Conservation (phyloP, 2,329 filamentous ascomycete genomes). For the Epichloe hybrida region DNA sequence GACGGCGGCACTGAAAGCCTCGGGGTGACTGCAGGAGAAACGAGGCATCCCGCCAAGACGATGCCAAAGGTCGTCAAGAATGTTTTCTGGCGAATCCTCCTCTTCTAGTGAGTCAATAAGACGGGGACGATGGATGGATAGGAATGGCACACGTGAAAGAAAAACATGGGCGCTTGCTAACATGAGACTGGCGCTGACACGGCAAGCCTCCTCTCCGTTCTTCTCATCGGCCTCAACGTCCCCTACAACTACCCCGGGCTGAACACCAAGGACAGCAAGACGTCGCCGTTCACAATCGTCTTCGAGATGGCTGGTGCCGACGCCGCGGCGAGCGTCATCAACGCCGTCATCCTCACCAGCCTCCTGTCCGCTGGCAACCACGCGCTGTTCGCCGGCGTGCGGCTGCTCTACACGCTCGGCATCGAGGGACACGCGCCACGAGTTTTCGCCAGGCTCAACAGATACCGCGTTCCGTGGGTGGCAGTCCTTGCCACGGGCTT, state of each 20-base stretch:
- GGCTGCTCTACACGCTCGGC: conserved; percentile 23
- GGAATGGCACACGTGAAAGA: no score
- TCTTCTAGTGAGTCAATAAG: conserved; percentile 27
- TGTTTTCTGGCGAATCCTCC: conserved; percentile 48
- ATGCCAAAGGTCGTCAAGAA: conserved; percentile 51
- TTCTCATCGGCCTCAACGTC: conserved; percentile 41
- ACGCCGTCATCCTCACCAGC: conserved; percentile 37
- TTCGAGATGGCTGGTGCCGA: conserved; percentile 42
- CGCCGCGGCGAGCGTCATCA: conserved; percentile 40
- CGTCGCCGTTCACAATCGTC: conserved; percentile 39
- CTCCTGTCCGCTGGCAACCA: conserved; percentile 25
- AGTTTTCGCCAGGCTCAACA: conserved; percentile 31
- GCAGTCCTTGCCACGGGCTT: conserved; percentile 35
- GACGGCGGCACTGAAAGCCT: conserved; percentile 47
- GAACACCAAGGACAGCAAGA: conserved; percentile 19
- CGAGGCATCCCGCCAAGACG: conserved; percentile 45
- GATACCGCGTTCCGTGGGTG: conserved; percentile 24
- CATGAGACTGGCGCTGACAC: not conserved
- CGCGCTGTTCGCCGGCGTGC: conserved; percentile 21
- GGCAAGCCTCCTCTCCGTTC: conserved; percentile 23
- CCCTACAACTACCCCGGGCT: conserved; percentile 34
- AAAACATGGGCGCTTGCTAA: not conserved
- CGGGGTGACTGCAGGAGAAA: conserved; percentile 53
- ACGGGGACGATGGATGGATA: no score
- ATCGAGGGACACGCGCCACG: conserved; percentile 37